These are phyloP conservation scores for Scalesia atractyloides DNA, from an alignment of 129 eudicot species.

Conservation along the genomic window DNA sequence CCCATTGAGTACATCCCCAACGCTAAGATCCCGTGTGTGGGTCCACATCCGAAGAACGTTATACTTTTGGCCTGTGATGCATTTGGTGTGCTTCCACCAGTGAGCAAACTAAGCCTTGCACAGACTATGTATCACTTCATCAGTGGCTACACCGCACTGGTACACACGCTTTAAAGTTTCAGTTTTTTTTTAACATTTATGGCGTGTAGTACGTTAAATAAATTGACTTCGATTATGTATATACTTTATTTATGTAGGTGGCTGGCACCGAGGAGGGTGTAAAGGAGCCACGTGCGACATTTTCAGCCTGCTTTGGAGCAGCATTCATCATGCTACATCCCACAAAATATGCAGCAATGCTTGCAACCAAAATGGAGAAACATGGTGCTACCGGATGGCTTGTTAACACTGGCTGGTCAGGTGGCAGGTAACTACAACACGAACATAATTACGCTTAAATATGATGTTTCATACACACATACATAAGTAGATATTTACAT, in stretches of 20 bases:
- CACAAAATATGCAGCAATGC: constrained; percentile 93
- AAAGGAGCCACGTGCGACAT: constrained; percentile 94
- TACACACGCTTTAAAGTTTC: constrained; percentile 22
- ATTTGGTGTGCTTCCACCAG: constrained; percentile 97
- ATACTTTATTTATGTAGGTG: constrained; percentile 44
- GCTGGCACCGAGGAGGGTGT: constrained; percentile 97
- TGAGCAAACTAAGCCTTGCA: constrained; percentile 89
- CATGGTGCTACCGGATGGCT: constrained; percentile 99
- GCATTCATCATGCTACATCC: constrained; percentile 98
- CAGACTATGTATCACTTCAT: constrained; percentile 99
- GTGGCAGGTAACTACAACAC: constrained; percentile 67
- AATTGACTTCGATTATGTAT: neutral
- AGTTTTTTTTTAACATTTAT: neutral
- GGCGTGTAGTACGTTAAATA: neutral
- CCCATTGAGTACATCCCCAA: constrained; percentile 95
- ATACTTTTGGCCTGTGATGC: constrained; percentile 93
- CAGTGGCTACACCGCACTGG: constrained; percentile 98
- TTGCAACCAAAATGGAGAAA: constrained; percentile 87
- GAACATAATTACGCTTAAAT: neutral
- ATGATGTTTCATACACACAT: neutral
- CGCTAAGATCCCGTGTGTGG: constrained; percentile 88
- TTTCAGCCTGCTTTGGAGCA: constrained; percentile 97
- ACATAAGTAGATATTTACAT: neutral
- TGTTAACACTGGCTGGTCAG: constrained; percentile 99
- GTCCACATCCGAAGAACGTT: constrained; percentile 94